Percentiles rank a stretch among this genome's conserved stretches.
These are phyloP conservation scores for Balakata baccata DNA, from an alignment of 345 rosid genomes.

Conservation along the genomic window DNA sequence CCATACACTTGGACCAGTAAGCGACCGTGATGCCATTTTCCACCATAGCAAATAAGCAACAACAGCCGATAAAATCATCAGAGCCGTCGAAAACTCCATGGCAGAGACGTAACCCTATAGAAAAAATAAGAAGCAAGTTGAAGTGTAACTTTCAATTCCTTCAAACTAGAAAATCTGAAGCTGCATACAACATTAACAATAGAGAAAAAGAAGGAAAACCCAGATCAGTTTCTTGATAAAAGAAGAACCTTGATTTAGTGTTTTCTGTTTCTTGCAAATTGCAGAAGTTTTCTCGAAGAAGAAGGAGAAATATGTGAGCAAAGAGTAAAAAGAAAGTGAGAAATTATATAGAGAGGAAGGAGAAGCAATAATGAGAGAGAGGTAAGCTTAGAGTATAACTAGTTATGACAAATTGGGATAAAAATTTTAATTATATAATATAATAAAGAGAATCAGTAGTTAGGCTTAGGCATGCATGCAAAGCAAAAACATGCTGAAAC, in stretches of 20 bases:
- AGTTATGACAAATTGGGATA: no score
- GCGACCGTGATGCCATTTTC: slow-evolving; percentile 27
- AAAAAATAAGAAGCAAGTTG: neutral
- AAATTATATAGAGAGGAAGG: neutral
- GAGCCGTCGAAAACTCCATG: slow-evolving; percentile 34
- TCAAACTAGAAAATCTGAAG: neutral
- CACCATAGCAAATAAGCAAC: slow-evolving; percentile 38
- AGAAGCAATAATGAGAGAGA: neutral
- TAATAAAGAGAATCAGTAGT: neutral
- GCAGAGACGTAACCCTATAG: no score
- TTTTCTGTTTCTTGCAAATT: neutral
- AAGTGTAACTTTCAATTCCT: no score
- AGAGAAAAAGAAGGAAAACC: neutral
- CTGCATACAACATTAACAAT: neutral
- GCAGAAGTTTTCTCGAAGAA: slow-evolving; percentile 8
- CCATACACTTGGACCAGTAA: slow-evolving; percentile 47
- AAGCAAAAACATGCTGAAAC: neutral
- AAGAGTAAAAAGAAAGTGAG: neutral
- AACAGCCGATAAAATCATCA: slow-evolving; percentile 26
- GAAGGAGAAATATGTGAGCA: neutral
- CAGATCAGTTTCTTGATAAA: neutral
- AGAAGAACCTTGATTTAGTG: neutral
- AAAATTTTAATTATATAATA: neutral
- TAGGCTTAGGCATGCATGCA: no score
- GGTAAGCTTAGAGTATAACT: no score